Evolutionary conservation across 768 basidiomycete species (phyloP), one percentile per base, ranked within the genome.

Genomic region (Hebeloma cylindrosporum): DNA sequence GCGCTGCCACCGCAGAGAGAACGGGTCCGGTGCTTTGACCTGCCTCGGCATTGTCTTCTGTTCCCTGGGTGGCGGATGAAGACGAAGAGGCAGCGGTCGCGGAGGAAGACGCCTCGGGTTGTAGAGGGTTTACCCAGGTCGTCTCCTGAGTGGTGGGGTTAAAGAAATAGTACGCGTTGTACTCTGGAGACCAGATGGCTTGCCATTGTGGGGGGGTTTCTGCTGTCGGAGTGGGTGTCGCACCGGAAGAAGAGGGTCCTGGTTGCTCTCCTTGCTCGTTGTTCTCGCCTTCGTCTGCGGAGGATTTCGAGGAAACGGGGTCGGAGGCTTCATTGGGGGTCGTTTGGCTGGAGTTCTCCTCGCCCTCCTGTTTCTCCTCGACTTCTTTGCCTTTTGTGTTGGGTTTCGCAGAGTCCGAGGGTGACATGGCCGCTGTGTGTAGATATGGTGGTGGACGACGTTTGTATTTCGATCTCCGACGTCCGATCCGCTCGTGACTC

Each of bases 81-180:
- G 49, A 23, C 51, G 53, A 37, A 52, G 60, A 21, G 55, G 52
- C 22, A 31, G 65, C 49, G 26, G 66, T 42, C 14, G 62, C 47
- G 7, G 60, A 51, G 2, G 60, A 41, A 8, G 56, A 29, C 18
- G 60, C 51, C 9, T 63, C 50, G 2, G 63, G 65, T 32, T 78
- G 69, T 29, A 93, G 70, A 7, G 89, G 89, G 57, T 92, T 92
- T 21, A 70, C 68, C 90, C 90, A 92, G 2, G 89, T 92, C 13
- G 89, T 92, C 67, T 91, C 80, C 41, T 83, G 72, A 0, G 89
- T 90, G 48, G 67, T 62, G 7, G 79, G 45, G 64, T 91, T 93
- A 74, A 75, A 87, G 70, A 91, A 93, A 64, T 93, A 93, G 67
- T 93, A 93, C 7, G 86, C 74, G 63, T 78, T 85, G 69, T 88